These are phyloP conservation scores for Mycena indigotica DNA, from an alignment of 768 basidiomycete species.

Conservation along the genomic window DNA sequence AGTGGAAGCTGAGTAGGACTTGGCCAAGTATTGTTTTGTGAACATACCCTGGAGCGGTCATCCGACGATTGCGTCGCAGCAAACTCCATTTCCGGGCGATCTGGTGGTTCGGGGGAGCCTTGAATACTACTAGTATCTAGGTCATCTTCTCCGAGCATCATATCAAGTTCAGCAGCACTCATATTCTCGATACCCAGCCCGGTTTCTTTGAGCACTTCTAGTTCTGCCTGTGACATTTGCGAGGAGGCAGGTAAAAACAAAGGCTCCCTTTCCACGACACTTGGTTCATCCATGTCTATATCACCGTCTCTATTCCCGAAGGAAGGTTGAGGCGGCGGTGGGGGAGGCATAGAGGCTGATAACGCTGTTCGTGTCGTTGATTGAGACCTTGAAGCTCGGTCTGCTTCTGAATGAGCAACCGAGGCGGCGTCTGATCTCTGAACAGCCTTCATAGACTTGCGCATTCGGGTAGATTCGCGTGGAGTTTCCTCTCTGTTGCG, in stretches of 20 bases:
- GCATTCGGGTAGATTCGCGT: constrained; percentile 44
- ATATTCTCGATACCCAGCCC: constrained; percentile 72
- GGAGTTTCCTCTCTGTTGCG: constrained; percentile 47
- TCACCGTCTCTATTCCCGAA: constrained; percentile 7
- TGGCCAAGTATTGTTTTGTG: not conserved
- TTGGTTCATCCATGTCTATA: constrained; percentile 3
- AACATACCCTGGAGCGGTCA: constrained; percentile 35
- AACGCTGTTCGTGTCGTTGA: constrained; percentile 26
- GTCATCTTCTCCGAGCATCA: constrained; percentile 61
- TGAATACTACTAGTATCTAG: constrained; percentile 45
- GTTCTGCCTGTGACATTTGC: constrained; percentile 61
- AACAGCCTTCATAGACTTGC: constrained; percentile 57
- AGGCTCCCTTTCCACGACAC: constrained; percentile 33
- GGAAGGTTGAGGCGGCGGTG: constrained; percentile 30
- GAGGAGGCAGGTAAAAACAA: constrained; percentile 51
- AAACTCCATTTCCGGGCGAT: constrained; percentile 32
- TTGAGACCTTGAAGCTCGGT: constrained; percentile 22
- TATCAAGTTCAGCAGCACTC: constrained; percentile 60
- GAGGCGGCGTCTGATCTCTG: constrained; percentile 36
- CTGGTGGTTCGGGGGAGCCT: constrained; percentile 14
- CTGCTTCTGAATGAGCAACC: constrained; percentile 18
- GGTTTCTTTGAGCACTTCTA: constrained; percentile 55
- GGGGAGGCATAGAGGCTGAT: constrained; percentile 44
- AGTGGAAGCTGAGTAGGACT: constrained; percentile 4
- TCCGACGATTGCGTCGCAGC: constrained; percentile 43